These are phyloP conservation scores for Cantharellus anzutake DNA, from an alignment of 768 basidiomycete genomes.

Conservation along the genomic window DNA sequence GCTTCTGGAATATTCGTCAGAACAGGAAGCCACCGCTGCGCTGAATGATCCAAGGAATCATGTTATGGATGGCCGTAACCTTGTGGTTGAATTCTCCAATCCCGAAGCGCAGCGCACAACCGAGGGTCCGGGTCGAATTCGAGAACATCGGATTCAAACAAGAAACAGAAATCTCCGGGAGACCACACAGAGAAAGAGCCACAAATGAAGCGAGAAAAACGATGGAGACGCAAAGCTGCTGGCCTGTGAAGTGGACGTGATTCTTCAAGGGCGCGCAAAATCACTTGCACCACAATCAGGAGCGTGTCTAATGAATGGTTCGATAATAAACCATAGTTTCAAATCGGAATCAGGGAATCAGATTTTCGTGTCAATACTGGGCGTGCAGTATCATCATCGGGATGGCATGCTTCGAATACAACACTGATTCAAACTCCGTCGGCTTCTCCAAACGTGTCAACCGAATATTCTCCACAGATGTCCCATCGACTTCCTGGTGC, in stretches of 20 bases:
- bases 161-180: neutral
- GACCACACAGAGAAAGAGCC: neutral
- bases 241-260: too few species aligned
- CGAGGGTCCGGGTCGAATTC: neutral
- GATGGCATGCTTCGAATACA: too few species aligned
- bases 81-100: conserved; percentile 80
- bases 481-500: conserved; percentile 91
- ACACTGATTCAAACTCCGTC: conserved; percentile 20
- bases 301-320: too few species aligned
- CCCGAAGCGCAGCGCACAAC: conserved; percentile 37
- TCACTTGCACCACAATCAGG: too few species aligned
- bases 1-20: conserved; percentile 76
- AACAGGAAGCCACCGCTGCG: conserved; percentile 60
- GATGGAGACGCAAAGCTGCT: conserved; percentile 1
- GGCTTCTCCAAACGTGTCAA: conserved; percentile 57
- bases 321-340: too few species aligned
- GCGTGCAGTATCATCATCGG: too few species aligned
- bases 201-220: conserved; percentile 11
- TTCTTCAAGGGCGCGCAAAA: too few species aligned
- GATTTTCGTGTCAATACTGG: too few species aligned
- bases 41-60: conserved; percentile 76
- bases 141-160: neutral
- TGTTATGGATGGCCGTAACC: conserved; percentile 59
- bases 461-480: conserved; percentile 78
- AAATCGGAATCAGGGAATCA: too few species aligned